Evolutionary conservation across 163 green algal genomes (phyloP), one percentile per base, ranked within the genome.

Genomic region (Scenedesmus sp.): DNA sequence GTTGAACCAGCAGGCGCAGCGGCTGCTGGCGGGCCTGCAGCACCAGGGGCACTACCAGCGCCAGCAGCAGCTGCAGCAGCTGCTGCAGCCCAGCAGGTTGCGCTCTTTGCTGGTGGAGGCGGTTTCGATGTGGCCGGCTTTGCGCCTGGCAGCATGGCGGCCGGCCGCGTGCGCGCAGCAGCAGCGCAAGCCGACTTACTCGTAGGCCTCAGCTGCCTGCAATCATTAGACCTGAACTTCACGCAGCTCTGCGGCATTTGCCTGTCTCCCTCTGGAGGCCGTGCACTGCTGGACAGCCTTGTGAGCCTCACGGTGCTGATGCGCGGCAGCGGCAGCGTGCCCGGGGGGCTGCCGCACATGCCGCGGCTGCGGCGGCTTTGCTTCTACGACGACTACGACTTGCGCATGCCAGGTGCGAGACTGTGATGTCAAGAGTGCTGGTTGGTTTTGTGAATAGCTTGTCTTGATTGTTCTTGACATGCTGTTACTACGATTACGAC

Each of bases 221-320:
- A 54, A n/a, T 3, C 57, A 9, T 26, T 88, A 8, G 83, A 88
- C 67, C 9, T 88, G n/a, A 88, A 66, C 16, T 88, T 88, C 23
- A 88, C 83, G 8, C 83, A 88, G 83, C 66, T 88, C 8, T 88
- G 83, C 52, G 83, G 83, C 12, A 76, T 88, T 2, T 88, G 83
- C 54, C 23, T 79, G 70, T n/a, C 56, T 46, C 57, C 83, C 5
- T 46, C 83, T n/a, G 83, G 59, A 7, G 83, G 83, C 2, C 56
- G 83, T 2, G n/a, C 59, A 23, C 57, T 88, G 57, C 83, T 88
- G 83, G 23, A 77, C 10, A 57, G 26, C n/a, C 3, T 88, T 77
- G 57, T 76, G 56, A 88, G 57, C 83, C 10, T 88, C 57, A 88
- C 83, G 10, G 83, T 88, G 57, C 57, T 88, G 7, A 88, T 88